Conservation (phyloP, 192 early-diverging fungal species). For the Rhizophagus sp. region DNA sequence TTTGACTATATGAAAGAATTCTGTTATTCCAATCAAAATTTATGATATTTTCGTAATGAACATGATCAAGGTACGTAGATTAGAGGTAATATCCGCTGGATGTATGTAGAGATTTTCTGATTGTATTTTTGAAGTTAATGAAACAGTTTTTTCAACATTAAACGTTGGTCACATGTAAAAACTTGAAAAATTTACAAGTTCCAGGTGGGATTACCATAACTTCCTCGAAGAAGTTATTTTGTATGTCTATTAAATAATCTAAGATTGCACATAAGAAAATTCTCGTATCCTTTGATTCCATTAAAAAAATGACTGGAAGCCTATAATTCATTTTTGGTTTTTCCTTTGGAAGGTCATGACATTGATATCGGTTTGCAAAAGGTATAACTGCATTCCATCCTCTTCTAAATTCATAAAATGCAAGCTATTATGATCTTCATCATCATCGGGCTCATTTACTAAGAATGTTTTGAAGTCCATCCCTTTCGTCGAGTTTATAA, state of each 20-base stretch:
- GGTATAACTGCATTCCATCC: slow-evolving; percentile 24
- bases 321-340: background rate
- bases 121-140: no score
- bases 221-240: background rate
- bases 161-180: background rate
- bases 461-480: slow-evolving; percentile 15
- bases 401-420: slow-evolving; percentile 19
- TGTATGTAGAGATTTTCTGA: no score
- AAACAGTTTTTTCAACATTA: no score
- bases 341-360: slow-evolving; percentile 5
- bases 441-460: background rate
- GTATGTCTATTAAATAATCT: no score
- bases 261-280: no score
- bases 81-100: background rate
- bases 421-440: background rate
- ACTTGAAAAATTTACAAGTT: background rate
- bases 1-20: slow-evolving; percentile 7
- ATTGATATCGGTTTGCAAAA: slow-evolving; percentile 24
- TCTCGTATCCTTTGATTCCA: no score
- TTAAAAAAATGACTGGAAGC: background rate
- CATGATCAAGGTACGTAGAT: background rate
- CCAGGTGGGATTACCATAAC: background rate
- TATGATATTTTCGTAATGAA: background rate
- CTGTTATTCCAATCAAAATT: background rate
- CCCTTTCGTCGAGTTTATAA: background rate